Percentiles rank a stretch among this genome's conserved stretches.
phyloP scores from a whole-genome alignment of 2,329 filamentous ascomycete genomes.

The Calonectria hongkongensis region DNA sequence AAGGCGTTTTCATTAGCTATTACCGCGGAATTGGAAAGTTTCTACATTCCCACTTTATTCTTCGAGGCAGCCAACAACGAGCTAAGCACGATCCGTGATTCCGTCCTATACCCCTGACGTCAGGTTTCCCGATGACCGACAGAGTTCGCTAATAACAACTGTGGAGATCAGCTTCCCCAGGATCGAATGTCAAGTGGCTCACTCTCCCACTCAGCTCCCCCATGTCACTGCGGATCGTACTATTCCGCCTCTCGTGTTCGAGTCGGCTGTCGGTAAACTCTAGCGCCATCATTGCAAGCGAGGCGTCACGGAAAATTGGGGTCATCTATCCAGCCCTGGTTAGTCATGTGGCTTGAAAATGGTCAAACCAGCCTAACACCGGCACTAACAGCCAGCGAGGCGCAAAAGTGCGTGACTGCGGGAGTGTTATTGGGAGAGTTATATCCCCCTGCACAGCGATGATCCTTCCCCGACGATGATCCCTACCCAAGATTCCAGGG shows the following conservation, averaged over 20 bases:
- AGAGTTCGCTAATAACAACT: background rate
- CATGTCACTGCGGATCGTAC: background rate
- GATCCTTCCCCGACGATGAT: background rate
- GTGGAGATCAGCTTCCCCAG: slow-evolving; percentile 17
- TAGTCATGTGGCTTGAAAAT: slow-evolving; percentile 8
- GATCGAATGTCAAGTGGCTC: slow-evolving; percentile 9
- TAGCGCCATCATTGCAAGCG: background rate
- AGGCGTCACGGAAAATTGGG: slow-evolving; percentile 4
- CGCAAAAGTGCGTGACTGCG: background rate
- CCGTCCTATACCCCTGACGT: slow-evolving; percentile 1
- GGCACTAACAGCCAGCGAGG: slow-evolving; percentile 5
- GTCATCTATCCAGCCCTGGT: slow-evolving; percentile 19
- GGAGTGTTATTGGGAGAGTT: background rate
- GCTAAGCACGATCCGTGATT: background rate
- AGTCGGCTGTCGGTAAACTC: slow-evolving; percentile 1
- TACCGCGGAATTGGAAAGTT: background rate
- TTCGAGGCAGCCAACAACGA: background rate
- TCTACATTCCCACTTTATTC: background rate
- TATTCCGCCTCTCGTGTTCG: background rate
- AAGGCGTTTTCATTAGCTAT: too few relatives aligned
- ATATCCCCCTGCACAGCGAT: background rate
- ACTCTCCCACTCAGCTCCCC: background rate
- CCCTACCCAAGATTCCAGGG: background rate
- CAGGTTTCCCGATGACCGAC: too few relatives aligned
- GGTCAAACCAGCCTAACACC: slow-evolving; percentile 5